Base-by-base conservation (phyloP, 2,329 filamentous ascomycete genomes). In the Alternaria triticina region DNA sequence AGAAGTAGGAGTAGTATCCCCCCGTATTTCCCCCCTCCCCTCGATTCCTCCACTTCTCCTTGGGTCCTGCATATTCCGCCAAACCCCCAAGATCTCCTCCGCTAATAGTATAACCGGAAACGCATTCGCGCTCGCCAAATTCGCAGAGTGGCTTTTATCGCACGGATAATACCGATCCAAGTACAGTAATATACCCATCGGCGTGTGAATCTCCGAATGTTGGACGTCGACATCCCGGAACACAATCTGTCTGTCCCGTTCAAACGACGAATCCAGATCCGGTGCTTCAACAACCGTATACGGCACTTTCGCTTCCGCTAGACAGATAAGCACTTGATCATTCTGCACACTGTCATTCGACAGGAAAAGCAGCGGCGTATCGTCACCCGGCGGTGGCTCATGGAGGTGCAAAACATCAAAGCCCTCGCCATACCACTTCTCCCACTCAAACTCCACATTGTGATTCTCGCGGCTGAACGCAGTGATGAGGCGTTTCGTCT, bases 391-490 rank as follows among this genome's bases (percentile, higher is more conserved):
- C 2, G 77, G 70, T 20, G 61, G 46, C 5, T 46, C 7, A 6
- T 77, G 68, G 49, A 86, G 75, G 72, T 96, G 90, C 61, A 96
- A 80, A 6, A 97, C 93, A 74, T 99, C 92, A 67, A 94, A 97
- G 0, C 96, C 96, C 0, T 74, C 70, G 0, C 94, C 94, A 73
- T 99, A 99, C 23, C 86, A 81, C 0, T 82, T 82, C 5, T 89
- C 83, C 95, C 95, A 97, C 70, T 91, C 85, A 67, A 96, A 94
- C 4, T 88, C 83, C 5, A 86, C 83, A 60, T 69, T 68, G 52
- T 92, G 90, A 74, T 99, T 99, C 82, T 99, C 96, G 15, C 85
- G 85, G 1, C 93, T 91, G 80, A 99, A 98, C 0, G 91, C 93
- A 57, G 83, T 84, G 45, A 98, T 85, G 83, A 99, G 87, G 49